Evolutionary conservation across 768 basidiomycete genomes (phyloP).

Genomic region (Rhizopogon roseolus): DNA sequence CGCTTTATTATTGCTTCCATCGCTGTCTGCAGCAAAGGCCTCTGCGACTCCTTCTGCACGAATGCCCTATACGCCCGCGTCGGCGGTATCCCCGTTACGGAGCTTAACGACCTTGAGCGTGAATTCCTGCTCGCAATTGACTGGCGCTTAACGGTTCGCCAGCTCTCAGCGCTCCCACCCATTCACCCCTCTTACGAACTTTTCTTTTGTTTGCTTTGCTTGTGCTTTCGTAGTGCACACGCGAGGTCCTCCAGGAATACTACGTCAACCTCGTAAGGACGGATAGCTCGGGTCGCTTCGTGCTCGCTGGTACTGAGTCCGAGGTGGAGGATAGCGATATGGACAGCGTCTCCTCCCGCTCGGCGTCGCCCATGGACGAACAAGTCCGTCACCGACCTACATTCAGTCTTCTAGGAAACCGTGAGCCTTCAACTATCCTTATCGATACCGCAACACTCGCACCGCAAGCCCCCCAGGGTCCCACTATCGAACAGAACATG

Average conservation of each 20-base stretch:
- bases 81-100: slow-evolving; percentile 86
- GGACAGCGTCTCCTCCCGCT: slow-evolving; percentile 46
- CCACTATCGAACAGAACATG: slow-evolving; percentile 82
- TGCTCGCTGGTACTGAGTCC: slow-evolving; percentile 41
- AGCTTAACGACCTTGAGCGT: slow-evolving; percentile 92
- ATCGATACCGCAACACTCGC: slow-evolving; percentile 32
- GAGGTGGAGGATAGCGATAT: slow-evolving; percentile 48
- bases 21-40: slow-evolving; percentile 88
- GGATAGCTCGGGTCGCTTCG: slow-evolving; percentile 59
- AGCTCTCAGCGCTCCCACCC: slow-evolving; percentile 1
- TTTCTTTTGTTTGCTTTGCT: slow-evolving; percentile 24
- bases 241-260: slow-evolving; percentile 88
- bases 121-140: slow-evolving; percentile 91
- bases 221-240: slow-evolving; percentile 64
- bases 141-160: slow-evolving; percentile 88
- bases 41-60: slow-evolving; percentile 94
- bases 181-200: slow-evolving; percentile 9
- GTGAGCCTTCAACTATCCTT: slow-evolving; percentile 32
- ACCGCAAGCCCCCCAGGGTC: slow-evolving; percentile 45
- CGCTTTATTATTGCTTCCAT: slow-evolving; percentile 95
- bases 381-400: slow-evolving; percentile 22
- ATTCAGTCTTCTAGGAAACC: slow-evolving; percentile 25
- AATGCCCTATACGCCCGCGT: slow-evolving; percentile 95
- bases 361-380: slow-evolving; percentile 39
- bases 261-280: slow-evolving; percentile 91